Evolutionary conservation across 2,329 filamentous ascomycete genomes (phyloP).

Genomic region (Diaporthe ampelina): DNA sequence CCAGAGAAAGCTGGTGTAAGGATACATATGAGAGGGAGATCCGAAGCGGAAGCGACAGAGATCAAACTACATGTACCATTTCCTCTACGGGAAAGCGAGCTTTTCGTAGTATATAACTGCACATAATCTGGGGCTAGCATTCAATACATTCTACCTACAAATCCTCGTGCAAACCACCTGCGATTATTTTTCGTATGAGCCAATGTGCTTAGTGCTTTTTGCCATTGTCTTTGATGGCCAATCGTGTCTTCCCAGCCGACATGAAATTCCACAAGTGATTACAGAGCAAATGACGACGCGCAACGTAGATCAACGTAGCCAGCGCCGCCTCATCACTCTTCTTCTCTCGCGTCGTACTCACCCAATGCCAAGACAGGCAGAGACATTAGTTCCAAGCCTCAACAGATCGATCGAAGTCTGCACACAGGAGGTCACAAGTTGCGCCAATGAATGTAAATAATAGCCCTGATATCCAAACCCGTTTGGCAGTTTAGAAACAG

Average conservation of each 20-base stretch:
- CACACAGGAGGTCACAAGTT: neutral
- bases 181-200: no score
- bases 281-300: neutral
- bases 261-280: neutral
- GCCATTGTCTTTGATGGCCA: no score
- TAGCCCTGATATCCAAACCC: no score
- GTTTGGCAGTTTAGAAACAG: neutral
- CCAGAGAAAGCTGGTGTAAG: constrained; percentile 20
- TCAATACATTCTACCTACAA: constrained; percentile 40
- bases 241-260: neutral
- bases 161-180: neutral
- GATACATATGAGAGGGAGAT: constrained; percentile 13
- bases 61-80: constrained; percentile 33
- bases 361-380: no score
- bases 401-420: neutral
- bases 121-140: constrained; percentile 43
- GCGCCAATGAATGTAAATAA: neutral
- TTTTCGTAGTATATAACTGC: constrained; percentile 36
- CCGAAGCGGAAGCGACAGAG: constrained; percentile 6
- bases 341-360: no score
- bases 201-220: neutral
- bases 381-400: neutral
- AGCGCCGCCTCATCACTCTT: neutral
- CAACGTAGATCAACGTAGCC: neutral
- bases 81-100: constrained; percentile 34